phyloP scores from a whole-genome alignment of 305 asterid species.

The Stenogyne calaminthoides region DNA sequence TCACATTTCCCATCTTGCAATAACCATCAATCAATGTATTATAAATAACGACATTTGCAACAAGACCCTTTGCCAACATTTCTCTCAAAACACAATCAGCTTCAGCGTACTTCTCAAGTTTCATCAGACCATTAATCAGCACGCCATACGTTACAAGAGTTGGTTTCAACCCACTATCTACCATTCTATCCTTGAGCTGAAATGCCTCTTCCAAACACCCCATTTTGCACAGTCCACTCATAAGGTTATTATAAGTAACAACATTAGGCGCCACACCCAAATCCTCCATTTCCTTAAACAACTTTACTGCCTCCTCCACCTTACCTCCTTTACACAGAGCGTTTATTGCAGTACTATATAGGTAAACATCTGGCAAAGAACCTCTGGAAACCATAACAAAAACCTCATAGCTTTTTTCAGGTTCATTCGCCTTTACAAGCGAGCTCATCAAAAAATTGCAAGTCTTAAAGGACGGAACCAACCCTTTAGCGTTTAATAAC shows the following conservation, averaged over 20 bases:
- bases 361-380: constrained; percentile 65
- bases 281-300: constrained; percentile 68
- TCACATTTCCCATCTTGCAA: constrained; percentile 63
- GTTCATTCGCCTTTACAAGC: constrained; percentile 67
- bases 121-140: constrained; percentile 70
- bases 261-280: constrained; percentile 66
- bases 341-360: constrained; percentile 69
- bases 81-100: constrained; percentile 66
- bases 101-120: constrained; percentile 57
- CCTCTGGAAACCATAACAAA: constrained; percentile 47
- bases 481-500: constrained; percentile 49
- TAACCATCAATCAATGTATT: constrained; percentile 78
- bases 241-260: constrained; percentile 74
- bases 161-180: constrained; percentile 61
- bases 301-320: constrained; percentile 54
- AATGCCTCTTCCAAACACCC: constrained; percentile 68
- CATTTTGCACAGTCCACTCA: constrained; percentile 69
- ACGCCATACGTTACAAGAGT: constrained; percentile 68
- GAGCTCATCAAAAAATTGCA: constrained; percentile 67
- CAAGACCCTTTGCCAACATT: constrained; percentile 58
- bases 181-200: constrained; percentile 66
- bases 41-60: constrained; percentile 64
- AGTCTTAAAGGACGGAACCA: constrained; percentile 77
- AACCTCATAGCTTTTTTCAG: constrained; percentile 60
- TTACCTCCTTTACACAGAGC: constrained; percentile 73